Conservation (phyloP, 1,139 yeast genomes). For the Saccharomyces hybrid region DNA sequence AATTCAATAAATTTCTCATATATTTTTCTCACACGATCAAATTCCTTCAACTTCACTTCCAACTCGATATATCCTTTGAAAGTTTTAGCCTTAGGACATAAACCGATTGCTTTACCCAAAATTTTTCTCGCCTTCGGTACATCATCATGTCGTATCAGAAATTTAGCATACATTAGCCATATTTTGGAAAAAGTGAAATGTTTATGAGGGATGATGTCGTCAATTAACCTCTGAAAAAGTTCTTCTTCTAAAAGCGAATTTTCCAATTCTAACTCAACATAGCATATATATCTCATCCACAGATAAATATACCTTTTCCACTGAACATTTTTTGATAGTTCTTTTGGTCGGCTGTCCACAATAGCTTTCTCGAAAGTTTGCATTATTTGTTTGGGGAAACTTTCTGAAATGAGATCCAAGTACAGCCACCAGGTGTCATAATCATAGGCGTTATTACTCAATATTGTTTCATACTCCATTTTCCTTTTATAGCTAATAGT, state of each 20-base stretch:
- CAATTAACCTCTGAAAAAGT: slow-evolving; percentile 44
- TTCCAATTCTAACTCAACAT: slow-evolving; percentile 46
- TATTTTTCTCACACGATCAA: slow-evolving; percentile 67
- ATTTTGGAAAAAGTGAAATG: slow-evolving; percentile 59
- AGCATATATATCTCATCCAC: slow-evolving; percentile 61
- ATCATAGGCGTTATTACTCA: slow-evolving; percentile 45
- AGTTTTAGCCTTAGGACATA: slow-evolving; percentile 50
- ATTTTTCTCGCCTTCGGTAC: slow-evolving; percentile 54
- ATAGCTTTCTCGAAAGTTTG: slow-evolving; percentile 43
- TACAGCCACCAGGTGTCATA: slow-evolving; percentile 81
- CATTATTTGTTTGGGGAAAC: slow-evolving; percentile 29
- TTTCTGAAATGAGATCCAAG: slow-evolving; percentile 38
- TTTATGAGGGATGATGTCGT: slow-evolving; percentile 46
- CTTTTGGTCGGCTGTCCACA: slow-evolving; percentile 31
- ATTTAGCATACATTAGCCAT: slow-evolving; percentile 68
- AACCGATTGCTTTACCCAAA: slow-evolving; percentile 67
- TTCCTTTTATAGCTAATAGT: slow-evolving; percentile 49
- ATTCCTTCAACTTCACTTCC: slow-evolving; percentile 51
- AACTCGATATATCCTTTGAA: slow-evolving; percentile 54
- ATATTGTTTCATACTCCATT: slow-evolving; percentile 43
- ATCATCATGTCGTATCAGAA: slow-evolving; percentile 57
- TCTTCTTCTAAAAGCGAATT: slow-evolving; percentile 43
- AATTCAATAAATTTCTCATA: slow-evolving; percentile 61
- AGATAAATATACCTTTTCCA: slow-evolving; percentile 68
- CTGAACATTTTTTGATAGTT: slow-evolving; percentile 27